Conservation (phyloP, 1,139 yeast species). For the Debaryomycetaceae sp. region DNA sequence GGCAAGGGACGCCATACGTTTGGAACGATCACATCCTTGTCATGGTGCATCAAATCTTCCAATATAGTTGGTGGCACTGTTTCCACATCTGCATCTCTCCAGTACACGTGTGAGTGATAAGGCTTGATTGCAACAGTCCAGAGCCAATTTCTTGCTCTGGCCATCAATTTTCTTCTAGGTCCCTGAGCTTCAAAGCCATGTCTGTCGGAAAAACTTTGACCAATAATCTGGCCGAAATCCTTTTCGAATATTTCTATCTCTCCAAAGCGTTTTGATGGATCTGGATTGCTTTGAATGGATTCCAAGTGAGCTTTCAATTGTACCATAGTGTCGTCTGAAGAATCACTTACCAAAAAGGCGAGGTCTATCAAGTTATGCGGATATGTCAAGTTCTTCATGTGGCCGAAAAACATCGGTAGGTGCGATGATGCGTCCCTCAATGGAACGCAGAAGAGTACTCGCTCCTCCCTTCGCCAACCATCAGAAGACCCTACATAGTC, state of each 20-base stretch:
- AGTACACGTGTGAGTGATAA: constrained; percentile 50
- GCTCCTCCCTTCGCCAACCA: constrained; percentile 55
- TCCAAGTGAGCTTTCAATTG: constrained; percentile 39
- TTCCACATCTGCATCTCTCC: constrained; percentile 57
- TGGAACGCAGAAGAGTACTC: constrained; percentile 57
- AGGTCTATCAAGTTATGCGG: constrained; percentile 56
- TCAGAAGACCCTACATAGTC: constrained; percentile 41
- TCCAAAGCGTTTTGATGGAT: constrained; percentile 46
- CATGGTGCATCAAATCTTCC: constrained; percentile 54
- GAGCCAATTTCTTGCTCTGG: constrained; percentile 53
- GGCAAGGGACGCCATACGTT: constrained; percentile 93
- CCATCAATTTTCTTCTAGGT: constrained; percentile 52
- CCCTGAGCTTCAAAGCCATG: constrained; percentile 56
- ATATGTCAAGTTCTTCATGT: constrained; percentile 53
- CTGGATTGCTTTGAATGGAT: constrained; percentile 42
- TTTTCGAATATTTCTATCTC: constrained; percentile 54
- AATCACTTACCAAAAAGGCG: constrained; percentile 57
- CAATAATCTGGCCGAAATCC: constrained; percentile 51
- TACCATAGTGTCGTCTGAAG: constrained; percentile 56
- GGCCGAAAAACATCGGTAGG: constrained; percentile 59
- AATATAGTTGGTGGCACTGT: constrained; percentile 49
- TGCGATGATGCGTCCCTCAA: constrained; percentile 62
- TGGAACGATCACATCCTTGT: constrained; percentile 61
- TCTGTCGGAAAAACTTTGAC: constrained; percentile 50
- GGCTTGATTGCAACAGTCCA: constrained; percentile 52